Base-by-base conservation (phyloP, 2,329 filamentous ascomycete genomes). In the Neopestalotiopsis rosae region DNA sequence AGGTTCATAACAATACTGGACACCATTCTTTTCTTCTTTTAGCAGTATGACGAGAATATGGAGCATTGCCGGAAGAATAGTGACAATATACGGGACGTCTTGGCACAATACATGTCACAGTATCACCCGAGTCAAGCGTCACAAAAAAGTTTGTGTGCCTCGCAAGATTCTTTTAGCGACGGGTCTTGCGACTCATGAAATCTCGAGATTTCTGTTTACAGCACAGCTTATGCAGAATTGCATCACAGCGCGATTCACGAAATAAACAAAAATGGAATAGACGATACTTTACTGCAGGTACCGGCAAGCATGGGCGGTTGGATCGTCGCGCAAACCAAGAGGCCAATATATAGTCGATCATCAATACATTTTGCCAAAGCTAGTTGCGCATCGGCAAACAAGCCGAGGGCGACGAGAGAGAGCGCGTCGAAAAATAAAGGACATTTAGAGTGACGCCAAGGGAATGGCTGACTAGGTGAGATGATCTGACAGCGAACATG, bases 71-170 rank as follows among this genome's bases (percentile, higher is more conserved):
- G 45, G 45, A 24, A 52, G 2, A 52, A n/a, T 52, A 52, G 45
- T 17, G 20, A 24, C 17, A 52, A 20, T n/a, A 52, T 52, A 10
- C 5, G 45, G 45, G 45, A 24, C 24, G 17, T 6, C 45, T 52
- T 52, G 45, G 45, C 45, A 52, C 45, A 52, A 52, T n/a, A 52
- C 45, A 52, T 52, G 45, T 52, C 45, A 20, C 45, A 52, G 45
- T 52, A 20, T 52, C 45, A 52, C 45, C 45, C 45, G 45, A 52
- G 45, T 52, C 45, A 52, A 52, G 45, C n/a, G n/a, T 52, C 45
- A 52, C 17, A 20, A 52, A 52, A 17, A 52, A 10, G 24, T 28
- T 28, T 38, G 10, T 38, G 34, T 38, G 34, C 34, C 10, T 20
- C 45, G 17, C 45, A 20, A 49, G 45, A 52, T 17, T 38, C 10